A percentile compares a stretch with the other conserved stretches of the same genome.
Evolutionary conservation across 2,329 filamentous ascomycete genomes (phyloP).

Genomic region (Diaporthe citrichinensis): DNA sequence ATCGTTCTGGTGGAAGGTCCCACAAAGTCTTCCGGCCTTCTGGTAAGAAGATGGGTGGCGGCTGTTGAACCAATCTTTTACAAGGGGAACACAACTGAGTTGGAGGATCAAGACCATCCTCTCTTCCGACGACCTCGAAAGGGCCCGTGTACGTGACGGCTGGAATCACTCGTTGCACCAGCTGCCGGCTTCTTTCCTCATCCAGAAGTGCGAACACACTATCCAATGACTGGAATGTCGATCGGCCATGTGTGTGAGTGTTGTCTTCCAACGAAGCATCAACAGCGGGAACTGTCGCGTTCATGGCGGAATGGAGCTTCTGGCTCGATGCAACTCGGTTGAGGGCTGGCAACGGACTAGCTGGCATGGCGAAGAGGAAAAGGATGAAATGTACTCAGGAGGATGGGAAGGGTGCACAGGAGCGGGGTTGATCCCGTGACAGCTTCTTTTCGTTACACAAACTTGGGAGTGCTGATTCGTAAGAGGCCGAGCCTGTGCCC

Average conservation of each 20-base stretch:
- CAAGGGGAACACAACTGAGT: not conserved
- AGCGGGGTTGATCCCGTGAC: no score
- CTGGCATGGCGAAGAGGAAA: not conserved
- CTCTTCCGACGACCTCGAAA: not conserved
- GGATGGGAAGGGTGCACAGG: fast-evolving
- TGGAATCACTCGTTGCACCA: not conserved
- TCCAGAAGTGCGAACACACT: not conserved
- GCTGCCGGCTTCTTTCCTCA: not conserved
- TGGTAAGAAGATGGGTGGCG: not conserved
- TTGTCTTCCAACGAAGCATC: not conserved
- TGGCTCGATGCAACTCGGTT: not conserved
- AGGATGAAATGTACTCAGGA: no score
- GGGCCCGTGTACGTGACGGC: not conserved
- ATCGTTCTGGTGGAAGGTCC: not conserved
- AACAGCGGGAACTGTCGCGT: no score
- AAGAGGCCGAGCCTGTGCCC: no score
- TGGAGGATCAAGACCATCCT: not conserved
- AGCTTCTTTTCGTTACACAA: no score
- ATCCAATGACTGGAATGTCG: not conserved
- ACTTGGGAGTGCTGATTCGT: no score
- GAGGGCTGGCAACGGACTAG: not conserved
- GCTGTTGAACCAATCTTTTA: not conserved
- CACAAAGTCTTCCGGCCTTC: not conserved
- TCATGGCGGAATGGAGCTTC: not conserved
- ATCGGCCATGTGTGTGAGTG: not conserved